These are phyloP conservation scores for Podila epicladia DNA, from an alignment of 192 early-diverging fungal species.

Conservation along the genomic window DNA sequence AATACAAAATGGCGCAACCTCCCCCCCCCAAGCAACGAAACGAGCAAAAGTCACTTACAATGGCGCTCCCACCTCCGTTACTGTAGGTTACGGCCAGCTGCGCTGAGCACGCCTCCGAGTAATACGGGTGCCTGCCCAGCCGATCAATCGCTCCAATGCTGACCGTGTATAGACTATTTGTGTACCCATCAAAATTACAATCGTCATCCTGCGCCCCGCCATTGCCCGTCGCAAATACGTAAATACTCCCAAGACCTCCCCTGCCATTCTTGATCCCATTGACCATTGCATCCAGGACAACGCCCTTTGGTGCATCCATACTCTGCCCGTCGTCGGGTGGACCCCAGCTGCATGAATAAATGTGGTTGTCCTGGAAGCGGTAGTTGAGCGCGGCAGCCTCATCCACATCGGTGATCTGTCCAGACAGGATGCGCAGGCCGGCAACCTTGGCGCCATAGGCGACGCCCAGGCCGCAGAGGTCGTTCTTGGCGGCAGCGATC, in stretches of 20 bases:
- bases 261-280: conserved; percentile 92
- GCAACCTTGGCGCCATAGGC: conserved; percentile 89
- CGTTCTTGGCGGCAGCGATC: conserved; percentile 91
- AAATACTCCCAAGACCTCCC: conserved; percentile 85
- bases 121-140: conserved; percentile 77
- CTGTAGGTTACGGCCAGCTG: conserved; percentile 92
- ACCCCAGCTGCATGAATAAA: conserved; percentile 98
- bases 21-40: background rate
- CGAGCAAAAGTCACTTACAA: conserved; percentile 62
- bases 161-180: conserved; percentile 95
- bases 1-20: background rate
- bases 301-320: conserved; percentile 84
- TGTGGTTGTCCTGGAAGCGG: conserved; percentile 87
- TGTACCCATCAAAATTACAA: conserved; percentile 97
- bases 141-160: conserved; percentile 91
- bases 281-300: conserved; percentile 85
- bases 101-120: conserved; percentile 91
- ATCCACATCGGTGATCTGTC: conserved; percentile 88
- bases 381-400: conserved; percentile 93
- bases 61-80: conserved; percentile 77
- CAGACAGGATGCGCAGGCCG: conserved; percentile 90
- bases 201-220: conserved; percentile 83
- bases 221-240: conserved; percentile 95
- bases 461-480: conserved; percentile 93
- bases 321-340: conserved; percentile 89